phyloP scores from a whole-genome alignment of 305 asterid genomes.

The Solanum hybrid region DNA sequence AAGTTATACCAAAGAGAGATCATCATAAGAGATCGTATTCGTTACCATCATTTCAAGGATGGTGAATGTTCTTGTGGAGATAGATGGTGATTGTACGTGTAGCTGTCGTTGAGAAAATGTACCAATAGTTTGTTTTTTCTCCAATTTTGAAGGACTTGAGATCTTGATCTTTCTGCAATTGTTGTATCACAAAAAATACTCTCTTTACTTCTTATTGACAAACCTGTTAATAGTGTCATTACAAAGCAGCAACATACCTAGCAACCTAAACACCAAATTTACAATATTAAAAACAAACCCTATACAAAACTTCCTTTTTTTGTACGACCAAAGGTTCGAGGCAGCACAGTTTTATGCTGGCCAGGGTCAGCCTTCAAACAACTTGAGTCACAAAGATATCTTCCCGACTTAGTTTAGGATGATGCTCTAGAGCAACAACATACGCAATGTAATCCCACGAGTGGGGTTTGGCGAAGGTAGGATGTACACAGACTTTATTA shows the following conservation, averaged over 20 bases:
- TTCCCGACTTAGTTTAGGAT: not conserved
- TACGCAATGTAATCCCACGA: not conserved
- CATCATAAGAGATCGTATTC: constrained; percentile 14
- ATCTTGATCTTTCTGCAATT: not conserved
- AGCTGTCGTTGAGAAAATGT: not conserved
- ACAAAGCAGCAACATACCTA: not conserved
- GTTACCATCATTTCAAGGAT: constrained; percentile 16
- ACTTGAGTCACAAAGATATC: not conserved
- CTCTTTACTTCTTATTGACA: not conserved
- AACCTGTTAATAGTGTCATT: not conserved
- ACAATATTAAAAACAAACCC: not conserved
- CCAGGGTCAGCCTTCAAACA: not conserved
- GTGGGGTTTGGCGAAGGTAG: not conserved
- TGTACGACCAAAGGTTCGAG: not conserved
- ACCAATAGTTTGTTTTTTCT: not conserved
- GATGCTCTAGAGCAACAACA: not conserved
- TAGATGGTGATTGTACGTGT: constrained; percentile 6
- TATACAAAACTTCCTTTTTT: not conserved
- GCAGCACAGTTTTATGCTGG: not conserved
- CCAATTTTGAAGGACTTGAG: not conserved
- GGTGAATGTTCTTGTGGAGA: constrained; percentile 26
- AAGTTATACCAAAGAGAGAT: constrained; percentile 14
- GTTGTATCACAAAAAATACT: not conserved
- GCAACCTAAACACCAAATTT: not conserved
- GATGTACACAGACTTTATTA: no score